Conservation (phyloP, 768 basidiomycete species). For the Pilatotrama ljubarskyi region DNA sequence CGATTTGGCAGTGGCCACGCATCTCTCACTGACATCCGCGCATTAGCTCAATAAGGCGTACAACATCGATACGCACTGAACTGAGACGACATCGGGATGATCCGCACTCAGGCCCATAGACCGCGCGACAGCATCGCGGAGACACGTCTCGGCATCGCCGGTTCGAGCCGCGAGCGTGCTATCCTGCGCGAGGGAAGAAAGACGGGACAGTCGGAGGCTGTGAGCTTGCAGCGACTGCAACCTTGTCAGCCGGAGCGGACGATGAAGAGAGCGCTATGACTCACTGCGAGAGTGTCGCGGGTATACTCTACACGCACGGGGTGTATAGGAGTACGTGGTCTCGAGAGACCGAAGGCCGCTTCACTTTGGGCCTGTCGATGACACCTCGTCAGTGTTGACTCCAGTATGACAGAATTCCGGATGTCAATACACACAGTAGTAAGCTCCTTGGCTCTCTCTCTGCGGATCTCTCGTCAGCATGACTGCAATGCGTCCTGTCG, state of each 20-base stretch:
- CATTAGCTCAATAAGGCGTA: not conserved
- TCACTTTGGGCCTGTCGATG: too few species aligned
- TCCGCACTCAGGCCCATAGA: not conserved
- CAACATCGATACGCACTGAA: not conserved
- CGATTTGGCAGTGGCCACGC: not conserved
- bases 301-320: slow-evolving; percentile 11
- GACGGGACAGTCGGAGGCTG: not conserved
- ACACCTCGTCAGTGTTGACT: too few species aligned
- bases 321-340: not conserved
- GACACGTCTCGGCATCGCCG: not conserved
- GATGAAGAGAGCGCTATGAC: not conserved
- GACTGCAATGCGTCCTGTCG: not conserved
- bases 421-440: too few species aligned
- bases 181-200: not conserved
- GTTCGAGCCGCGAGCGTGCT: not conserved
- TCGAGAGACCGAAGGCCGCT: too few species aligned
- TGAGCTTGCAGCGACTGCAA: slow-evolving; percentile 18
- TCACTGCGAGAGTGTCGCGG: slow-evolving; percentile 13
- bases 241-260: not conserved
- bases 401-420: too few species aligned
- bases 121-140: not conserved
- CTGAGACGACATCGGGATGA: not conserved
- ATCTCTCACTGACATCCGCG: not conserved
- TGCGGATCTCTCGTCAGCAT: not conserved
- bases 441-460: not conserved